Conservation (phyloP, 2,329 filamentous ascomycete species). For the Fusarium sororula region DNA sequence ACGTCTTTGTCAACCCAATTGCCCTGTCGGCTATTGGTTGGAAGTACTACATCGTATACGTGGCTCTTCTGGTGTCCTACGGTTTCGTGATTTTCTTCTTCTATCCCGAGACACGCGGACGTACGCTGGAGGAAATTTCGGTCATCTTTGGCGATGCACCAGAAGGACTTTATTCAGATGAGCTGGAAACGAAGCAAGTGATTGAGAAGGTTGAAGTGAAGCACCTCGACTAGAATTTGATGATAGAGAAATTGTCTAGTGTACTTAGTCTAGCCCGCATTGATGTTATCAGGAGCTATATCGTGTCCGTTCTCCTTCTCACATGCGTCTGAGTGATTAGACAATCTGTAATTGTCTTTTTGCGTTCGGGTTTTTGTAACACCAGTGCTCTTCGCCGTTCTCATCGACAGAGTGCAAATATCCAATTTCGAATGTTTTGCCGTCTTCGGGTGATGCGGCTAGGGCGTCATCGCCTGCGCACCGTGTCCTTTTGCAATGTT, state of each 20-base stretch:
- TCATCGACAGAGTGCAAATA: neutral
- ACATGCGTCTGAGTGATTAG: accelerated
- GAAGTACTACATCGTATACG: conserved; percentile 22
- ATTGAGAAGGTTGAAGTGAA: conserved; percentile 11
- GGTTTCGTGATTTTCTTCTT: conserved; percentile 15
- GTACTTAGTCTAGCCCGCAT: neutral
- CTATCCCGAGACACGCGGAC: conserved; percentile 8
- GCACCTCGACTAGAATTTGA: neutral
- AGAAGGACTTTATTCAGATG: conserved; percentile 4
- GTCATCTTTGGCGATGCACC: conserved; percentile 13
- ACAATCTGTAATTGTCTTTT: neutral
- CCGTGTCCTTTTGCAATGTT: accelerated
- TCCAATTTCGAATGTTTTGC: too few relatives aligned
- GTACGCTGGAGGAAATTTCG: conserved; percentile 7
- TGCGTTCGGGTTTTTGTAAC: accelerated
- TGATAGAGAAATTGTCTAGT: neutral
- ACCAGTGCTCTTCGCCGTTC: neutral
- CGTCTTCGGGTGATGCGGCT: too few relatives aligned
- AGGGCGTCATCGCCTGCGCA: too few relatives aligned
- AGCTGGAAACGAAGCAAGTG: conserved; percentile 1
- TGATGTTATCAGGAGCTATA: neutral
- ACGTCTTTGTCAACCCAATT: conserved; percentile 14
- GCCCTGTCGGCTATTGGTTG: neutral
- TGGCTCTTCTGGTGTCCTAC: conserved; percentile 5
- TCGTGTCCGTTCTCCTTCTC: neutral